Base-by-base conservation (phyloP, 1,139 yeast genomes). In the Spencermartinsiella ligniputridi region DNA sequence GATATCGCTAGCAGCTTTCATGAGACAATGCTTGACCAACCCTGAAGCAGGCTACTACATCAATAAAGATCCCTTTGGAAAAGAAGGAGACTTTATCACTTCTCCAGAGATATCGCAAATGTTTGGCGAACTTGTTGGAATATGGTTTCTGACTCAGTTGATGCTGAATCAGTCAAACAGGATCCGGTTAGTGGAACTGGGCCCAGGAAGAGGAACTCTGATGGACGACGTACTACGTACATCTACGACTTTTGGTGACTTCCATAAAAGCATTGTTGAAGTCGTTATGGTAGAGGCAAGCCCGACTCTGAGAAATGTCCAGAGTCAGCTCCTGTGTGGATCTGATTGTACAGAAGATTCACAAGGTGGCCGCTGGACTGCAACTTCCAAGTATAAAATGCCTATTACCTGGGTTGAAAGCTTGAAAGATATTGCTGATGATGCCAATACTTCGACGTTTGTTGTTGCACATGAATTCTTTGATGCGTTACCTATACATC, bases 81-180 rank as follows among this genome's bases (percentile, higher is more conserved):
- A 69, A 0, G 57, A 62, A 11, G 95, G 95, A 3, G 96, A 87
- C 63, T 87, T 87, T 61, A 75, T 83, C 45, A 87, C 96, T 0
- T 82, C 92, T 0, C 96, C 96, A 0, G 96, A 87, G 64, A 85
- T 87, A 41, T 83, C 94, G 3, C 88, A 87, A 39, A 83, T 86
- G 67, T 87, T 87, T 69, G 96, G 96, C 9, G 96, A 87, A 60
- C 77, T 86, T 70, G 74, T 86, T 44, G 95, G 95, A 0, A 68
- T 87, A 8, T 87, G 95, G 89, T 43, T 66, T 9, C 48, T 68
- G 22, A 60, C 71, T 2, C 72, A 76, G 20, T 27, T 15, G 5
- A 85, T 90, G 87, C 57, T 75, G 42, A 64, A 69, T 2, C 90
- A 83, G 55, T 86, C 89, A 0, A 27, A 52, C 1, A 52, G 59